Conservation (phyloP, 2,329 filamentous ascomycete genomes). For the Coniosporium tulheliwenetii region DNA sequence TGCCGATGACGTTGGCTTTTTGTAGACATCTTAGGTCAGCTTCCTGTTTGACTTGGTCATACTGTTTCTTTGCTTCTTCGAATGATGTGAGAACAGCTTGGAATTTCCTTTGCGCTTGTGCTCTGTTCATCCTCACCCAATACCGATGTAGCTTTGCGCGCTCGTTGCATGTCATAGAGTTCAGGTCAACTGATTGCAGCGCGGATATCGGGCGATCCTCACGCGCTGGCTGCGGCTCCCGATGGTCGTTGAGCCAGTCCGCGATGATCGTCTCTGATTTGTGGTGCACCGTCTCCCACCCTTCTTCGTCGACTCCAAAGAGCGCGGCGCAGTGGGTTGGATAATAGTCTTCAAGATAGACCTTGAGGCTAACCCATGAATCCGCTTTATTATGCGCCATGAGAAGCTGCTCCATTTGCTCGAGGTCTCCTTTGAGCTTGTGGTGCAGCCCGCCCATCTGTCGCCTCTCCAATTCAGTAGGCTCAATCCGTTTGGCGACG, state of each 20-base stretch:
- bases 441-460: slow-evolving; percentile 13
- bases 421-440: slow-evolving; percentile 6
- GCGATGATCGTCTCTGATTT: slow-evolving; percentile 1
- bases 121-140: slow-evolving; percentile 6
- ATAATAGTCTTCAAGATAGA: slow-evolving; percentile 6
- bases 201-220: not conserved
- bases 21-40: slow-evolving; percentile 21
- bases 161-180: slow-evolving; percentile 2
- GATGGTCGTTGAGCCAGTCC: not conserved
- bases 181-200: not conserved
- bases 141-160: slow-evolving; percentile 1
- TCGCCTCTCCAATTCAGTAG: slow-evolving; percentile 25
- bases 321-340: slow-evolving; percentile 8
- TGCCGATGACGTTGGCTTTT: slow-evolving; percentile 36
- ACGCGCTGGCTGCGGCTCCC: no score
- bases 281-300: slow-evolving; percentile 4
- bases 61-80: slow-evolving; percentile 4
- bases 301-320: slow-evolving; percentile 10
- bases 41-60: slow-evolving; percentile 19
- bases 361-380: slow-evolving; percentile 1
- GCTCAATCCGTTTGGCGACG: slow-evolving; percentile 14
- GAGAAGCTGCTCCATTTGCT: slow-evolving; percentile 7
- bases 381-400: not conserved
- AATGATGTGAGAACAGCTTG: slow-evolving; percentile 6
- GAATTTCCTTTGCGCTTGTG: slow-evolving; percentile 7